Conservation (phyloP, 2,329 filamentous ascomycete species). For the Proliferodiscus dingleyae region DNA sequence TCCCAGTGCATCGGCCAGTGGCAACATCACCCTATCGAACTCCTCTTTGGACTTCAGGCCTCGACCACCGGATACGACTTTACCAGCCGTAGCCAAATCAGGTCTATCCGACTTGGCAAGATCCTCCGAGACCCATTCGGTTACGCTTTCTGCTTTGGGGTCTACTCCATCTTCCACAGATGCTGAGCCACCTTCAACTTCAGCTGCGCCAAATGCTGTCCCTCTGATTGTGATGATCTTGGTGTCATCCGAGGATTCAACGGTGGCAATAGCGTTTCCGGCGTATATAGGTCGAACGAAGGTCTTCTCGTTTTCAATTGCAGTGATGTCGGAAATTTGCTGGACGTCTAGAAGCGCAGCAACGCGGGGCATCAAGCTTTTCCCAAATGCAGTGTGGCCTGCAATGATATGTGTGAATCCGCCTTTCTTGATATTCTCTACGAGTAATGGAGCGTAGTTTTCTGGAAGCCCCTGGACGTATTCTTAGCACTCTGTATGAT, state of each 20-base stretch:
- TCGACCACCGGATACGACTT: slow-evolving; percentile 88
- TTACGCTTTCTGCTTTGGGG: slow-evolving; percentile 66
- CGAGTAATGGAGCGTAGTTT: slow-evolving; percentile 87
- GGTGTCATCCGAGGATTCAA: slow-evolving; percentile 79
- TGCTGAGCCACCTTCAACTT: slow-evolving; percentile 67
- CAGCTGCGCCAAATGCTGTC: slow-evolving; percentile 79
- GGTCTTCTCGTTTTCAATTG: slow-evolving; percentile 82
- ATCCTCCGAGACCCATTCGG: slow-evolving; percentile 92
- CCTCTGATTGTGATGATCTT: slow-evolving; percentile 92
- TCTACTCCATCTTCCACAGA: slow-evolving; percentile 77
- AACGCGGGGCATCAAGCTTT: slow-evolving; percentile 86
- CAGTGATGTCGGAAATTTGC: slow-evolving; percentile 88
- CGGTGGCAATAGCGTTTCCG: slow-evolving; percentile 93
- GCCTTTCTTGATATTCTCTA: slow-evolving; percentile 95
- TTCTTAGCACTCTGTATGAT: slow-evolving; percentile 7
- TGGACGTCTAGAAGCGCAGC: slow-evolving; percentile 88
- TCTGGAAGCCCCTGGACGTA: slow-evolving; percentile 71
- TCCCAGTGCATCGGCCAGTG: slow-evolving; percentile 84
- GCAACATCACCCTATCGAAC: slow-evolving; percentile 88
- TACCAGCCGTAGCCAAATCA: slow-evolving; percentile 82
- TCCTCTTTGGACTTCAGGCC: slow-evolving; percentile 98
- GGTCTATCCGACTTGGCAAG: slow-evolving; percentile 90
- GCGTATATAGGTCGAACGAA: slow-evolving; percentile 97
- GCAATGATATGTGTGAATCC: slow-evolving; percentile 89
- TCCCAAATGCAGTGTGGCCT: slow-evolving; percentile 92